Evolutionary conservation across 805 yeast genomes (phyloP).

Genomic region (Ogataea polymorpha): DNA sequence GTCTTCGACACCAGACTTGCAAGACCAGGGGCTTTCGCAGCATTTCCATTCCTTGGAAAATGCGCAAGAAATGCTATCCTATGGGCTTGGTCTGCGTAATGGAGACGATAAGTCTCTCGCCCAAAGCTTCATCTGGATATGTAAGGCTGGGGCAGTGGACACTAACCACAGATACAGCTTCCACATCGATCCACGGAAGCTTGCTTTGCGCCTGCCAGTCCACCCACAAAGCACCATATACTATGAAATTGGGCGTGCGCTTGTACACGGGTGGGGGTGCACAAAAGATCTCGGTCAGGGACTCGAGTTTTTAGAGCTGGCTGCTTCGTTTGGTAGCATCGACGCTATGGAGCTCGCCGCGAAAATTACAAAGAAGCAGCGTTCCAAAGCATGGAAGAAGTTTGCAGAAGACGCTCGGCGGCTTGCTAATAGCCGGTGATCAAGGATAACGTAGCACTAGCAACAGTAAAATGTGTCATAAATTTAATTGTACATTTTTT

Average conservation of each 20-base stretch:
- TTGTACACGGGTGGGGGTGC: conserved; percentile 55
- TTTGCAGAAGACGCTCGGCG: conserved; percentile 1
- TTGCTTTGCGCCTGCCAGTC: conserved; percentile 17
- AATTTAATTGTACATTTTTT: neutral
- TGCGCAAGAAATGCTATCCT: conserved; percentile 63
- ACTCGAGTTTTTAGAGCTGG: conserved; percentile 54
- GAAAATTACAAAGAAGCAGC: neutral
- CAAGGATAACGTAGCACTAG: too few relatives aligned
- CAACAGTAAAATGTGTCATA: neutral
- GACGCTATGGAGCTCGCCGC: conserved; percentile 67
- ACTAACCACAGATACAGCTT: conserved; percentile 18
- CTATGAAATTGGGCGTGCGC: conserved; percentile 59
- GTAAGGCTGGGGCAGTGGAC: conserved; percentile 45
- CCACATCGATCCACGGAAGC: conserved; percentile 34
- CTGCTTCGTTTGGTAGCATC: conserved; percentile 64
- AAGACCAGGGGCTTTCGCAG: conserved; percentile 40
- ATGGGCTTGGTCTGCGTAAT: conserved; percentile 61
- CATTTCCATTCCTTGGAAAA: conserved; percentile 61
- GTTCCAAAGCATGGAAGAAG: conserved; percentile 1
- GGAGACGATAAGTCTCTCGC: conserved; percentile 39
- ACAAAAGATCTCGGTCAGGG: conserved; percentile 55
- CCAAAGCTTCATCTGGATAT: conserved; percentile 59
- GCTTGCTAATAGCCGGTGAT: neutral
- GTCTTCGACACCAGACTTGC: conserved; percentile 3
- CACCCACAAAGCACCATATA: conserved; percentile 21